Evolutionary conservation across 345 rosid species (phyloP), one percentile per base, ranked within the genome.

Genomic region (Aurinia saxatilis): DNA sequence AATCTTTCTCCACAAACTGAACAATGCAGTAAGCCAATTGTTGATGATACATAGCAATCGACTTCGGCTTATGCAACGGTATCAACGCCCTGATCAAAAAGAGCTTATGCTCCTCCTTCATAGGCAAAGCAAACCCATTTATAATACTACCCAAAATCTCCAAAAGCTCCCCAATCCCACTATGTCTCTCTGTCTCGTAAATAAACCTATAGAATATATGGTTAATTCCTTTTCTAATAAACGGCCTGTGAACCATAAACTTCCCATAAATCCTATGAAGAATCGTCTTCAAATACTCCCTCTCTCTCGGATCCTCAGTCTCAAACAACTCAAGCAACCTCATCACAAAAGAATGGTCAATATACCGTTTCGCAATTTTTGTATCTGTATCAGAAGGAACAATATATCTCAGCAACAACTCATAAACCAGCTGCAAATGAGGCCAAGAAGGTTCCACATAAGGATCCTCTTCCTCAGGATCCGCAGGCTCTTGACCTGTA

Each of bases 1-100:
- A 87, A 79, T 90, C 97, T 81, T 90, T 90, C 73, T 90, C 97
- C 38, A 90, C 97, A 71, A 87, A 90, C 82, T 85, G 97, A 31
- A 71, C 77, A 5, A 90, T 78, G 52, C 97, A 90, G 56, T 90
- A 90, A 16, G 96, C 82, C 70, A 87, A 74, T 57, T 90, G 97
- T 70, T 87, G 95, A 59, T 90, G 95, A 63, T 90, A 90, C 59
- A 79, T 27, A 15, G 80, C 59, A 5, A 87, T 64, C 0, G 84
- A 73, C 62, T 90, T 87, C 0, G 97, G 97, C 74, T 90, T 90
- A 72, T 90, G 97, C 73, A 90, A 63, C 4, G 97, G 97, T 49
- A 90, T 78, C 79, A 90, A 86, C 7, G 87, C 97, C 76, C 95
- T 79, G 14, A 85, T 84, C 76, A 90, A 84, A 58, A 90, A 90